Evolutionary conservation across 2,329 filamentous ascomycete genomes (phyloP).

Genomic region (Cucurbitaria berberidis): DNA sequence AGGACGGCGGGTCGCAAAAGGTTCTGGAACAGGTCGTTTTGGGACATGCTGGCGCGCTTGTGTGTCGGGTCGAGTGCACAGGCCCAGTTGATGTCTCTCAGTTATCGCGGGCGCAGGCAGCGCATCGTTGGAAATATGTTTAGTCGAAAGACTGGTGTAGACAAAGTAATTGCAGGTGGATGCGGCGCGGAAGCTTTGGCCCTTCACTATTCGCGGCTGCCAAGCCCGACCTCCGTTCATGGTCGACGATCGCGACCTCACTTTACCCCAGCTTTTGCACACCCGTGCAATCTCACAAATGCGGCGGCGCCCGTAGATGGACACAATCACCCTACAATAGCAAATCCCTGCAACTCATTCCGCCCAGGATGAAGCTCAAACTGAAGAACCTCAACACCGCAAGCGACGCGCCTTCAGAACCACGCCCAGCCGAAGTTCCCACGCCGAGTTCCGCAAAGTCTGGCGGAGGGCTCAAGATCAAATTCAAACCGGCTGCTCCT

Average conservation of each 20-base stretch:
- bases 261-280: slow-evolving; percentile 1
- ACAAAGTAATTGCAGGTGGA: slow-evolving; percentile 19
- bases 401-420: slow-evolving; percentile 25
- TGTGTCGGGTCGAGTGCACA: slow-evolving; percentile 15
- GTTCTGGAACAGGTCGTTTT: slow-evolving; percentile 67
- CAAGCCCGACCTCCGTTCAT: slow-evolving; percentile 17
- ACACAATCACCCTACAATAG: not conserved
- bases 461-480: slow-evolving; percentile 37
- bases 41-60: slow-evolving; percentile 40
- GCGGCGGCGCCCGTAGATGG: slow-evolving; percentile 18
- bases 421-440: slow-evolving; percentile 20
- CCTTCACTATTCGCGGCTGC: slow-evolving; percentile 21
- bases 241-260: slow-evolving; percentile 4
- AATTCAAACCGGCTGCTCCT: slow-evolving; percentile 35
- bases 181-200: slow-evolving; percentile 25
- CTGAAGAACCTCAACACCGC: slow-evolving; percentile 33
- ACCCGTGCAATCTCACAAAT: slow-evolving; percentile 12
- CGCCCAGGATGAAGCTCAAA: slow-evolving; percentile 42
- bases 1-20: slow-evolving; percentile 86
- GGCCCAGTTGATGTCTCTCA: slow-evolving; percentile 18
- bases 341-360: not conserved
- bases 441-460: slow-evolving; percentile 18
- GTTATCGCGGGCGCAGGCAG: slow-evolving; percentile 27
- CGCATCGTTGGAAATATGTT: slow-evolving; percentile 27
- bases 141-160: slow-evolving; percentile 5